Evolutionary conservation across 805 yeast genomes (phyloP).

Genomic region (Priceomyces fermenticarens): DNA sequence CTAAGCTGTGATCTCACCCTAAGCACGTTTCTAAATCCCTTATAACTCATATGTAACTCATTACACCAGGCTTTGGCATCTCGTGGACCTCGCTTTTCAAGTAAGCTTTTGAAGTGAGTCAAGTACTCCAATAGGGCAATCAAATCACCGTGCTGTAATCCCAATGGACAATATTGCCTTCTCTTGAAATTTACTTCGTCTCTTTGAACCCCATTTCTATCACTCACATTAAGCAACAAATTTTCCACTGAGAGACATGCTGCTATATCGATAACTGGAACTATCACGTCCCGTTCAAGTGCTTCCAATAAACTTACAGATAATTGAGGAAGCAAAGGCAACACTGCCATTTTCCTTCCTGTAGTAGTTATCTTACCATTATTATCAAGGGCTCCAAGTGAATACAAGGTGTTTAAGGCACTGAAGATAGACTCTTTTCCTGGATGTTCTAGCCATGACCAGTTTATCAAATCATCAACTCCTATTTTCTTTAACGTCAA

Average conservation of each 20-base stretch:
- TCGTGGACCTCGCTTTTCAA: constrained; percentile 25
- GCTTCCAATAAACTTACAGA: constrained; percentile 83
- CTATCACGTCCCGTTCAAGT: constrained; percentile 51
- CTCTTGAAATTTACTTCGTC: constrained; percentile 82
- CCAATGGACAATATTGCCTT: constrained; percentile 64
- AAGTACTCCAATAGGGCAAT: constrained; percentile 76
- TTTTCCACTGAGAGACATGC: constrained; percentile 94
- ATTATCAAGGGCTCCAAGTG: constrained; percentile 76
- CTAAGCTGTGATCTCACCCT: constrained; percentile 74
- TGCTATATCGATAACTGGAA: constrained; percentile 79
- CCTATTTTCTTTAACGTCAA: constrained; percentile 80
- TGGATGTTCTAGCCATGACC: constrained; percentile 94
- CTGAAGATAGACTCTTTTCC: constrained; percentile 71
- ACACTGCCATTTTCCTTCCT: constrained; percentile 82
- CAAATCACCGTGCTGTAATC: constrained; percentile 78
- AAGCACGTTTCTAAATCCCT: constrained; percentile 76
- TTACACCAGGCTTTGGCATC: constrained; percentile 83
- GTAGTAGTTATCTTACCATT: constrained; percentile 70
- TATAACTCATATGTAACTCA: constrained; percentile 67
- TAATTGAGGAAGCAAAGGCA: constrained; percentile 91
- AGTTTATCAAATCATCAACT: constrained; percentile 75
- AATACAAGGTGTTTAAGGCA: constrained; percentile 74
- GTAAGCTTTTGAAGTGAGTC: constrained; percentile 44
- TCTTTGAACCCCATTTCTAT: constrained; percentile 61
- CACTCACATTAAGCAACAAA: constrained; percentile 66